phyloP scores from a whole-genome alignment of 768 basidiomycete species.

The Suillus luteus region DNA sequence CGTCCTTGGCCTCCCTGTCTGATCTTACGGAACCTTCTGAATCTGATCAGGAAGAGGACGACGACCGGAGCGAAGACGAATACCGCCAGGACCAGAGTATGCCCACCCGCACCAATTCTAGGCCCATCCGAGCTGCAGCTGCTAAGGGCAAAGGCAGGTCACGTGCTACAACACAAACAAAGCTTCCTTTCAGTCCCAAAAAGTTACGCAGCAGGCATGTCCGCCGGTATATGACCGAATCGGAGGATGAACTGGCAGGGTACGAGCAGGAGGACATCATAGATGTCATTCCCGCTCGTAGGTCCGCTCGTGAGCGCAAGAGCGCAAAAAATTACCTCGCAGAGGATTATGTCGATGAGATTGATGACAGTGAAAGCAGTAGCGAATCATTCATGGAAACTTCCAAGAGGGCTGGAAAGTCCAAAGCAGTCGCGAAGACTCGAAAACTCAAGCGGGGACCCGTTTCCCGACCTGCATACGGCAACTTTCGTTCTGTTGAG shows the following conservation, averaged over 20 bases:
- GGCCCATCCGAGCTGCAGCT: slow-evolving; percentile 20
- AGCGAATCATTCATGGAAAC: slow-evolving; percentile 39
- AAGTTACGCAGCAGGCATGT: slow-evolving; percentile 48
- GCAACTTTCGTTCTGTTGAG: slow-evolving; percentile 44
- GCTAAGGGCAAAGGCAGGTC: slow-evolving; percentile 8
- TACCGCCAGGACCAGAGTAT: slow-evolving; percentile 3
- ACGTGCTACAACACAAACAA: slow-evolving; percentile 23
- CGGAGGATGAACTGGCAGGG: slow-evolving; percentile 43
- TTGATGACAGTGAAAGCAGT: slow-evolving; percentile 34
- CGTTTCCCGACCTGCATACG: slow-evolving; percentile 49
- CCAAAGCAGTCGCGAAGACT: slow-evolving; percentile 10
- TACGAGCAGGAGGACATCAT: slow-evolving; percentile 35
- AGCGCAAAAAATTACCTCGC: slow-evolving; percentile 38
- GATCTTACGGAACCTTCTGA: slow-evolving; percentile 32
- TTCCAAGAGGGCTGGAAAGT: slow-evolving; percentile 14
- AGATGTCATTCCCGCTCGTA: slow-evolving; percentile 35
- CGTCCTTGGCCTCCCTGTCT: slow-evolving; percentile 21
- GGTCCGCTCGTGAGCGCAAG: slow-evolving; percentile 52
- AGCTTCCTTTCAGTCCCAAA: slow-evolving; percentile 68
- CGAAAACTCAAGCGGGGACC: slow-evolving; percentile 34
- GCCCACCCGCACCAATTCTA: slow-evolving; percentile 6
- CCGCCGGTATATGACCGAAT: slow-evolving; percentile 35
- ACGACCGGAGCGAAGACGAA: slow-evolving; percentile 20
- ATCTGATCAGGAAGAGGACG: slow-evolving; percentile 37
- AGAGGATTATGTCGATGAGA: slow-evolving; percentile 24